Evolutionary conservation across 2,329 filamentous ascomycete genomes (phyloP).

Genomic region (Monosporascus sp.): DNA sequence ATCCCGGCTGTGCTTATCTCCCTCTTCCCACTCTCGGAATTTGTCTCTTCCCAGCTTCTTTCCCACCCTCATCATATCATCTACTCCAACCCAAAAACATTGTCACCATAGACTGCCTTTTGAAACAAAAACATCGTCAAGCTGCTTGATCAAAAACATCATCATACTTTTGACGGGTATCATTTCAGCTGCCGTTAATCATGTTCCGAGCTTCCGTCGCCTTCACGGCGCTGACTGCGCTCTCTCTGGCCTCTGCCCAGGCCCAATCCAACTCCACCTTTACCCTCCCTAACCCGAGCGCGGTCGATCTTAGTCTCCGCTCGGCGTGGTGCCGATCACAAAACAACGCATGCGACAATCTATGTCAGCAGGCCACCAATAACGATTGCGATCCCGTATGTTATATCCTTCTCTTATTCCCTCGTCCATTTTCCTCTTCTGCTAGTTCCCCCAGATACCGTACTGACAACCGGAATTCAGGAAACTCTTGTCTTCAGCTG

Average conservation of each 20-base stretch:
- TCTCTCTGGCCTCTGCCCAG: constrained; percentile 37
- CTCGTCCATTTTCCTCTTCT: neutral
- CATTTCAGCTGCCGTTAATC: constrained; percentile 2
- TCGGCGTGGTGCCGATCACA: constrained; percentile 49
- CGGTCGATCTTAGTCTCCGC: constrained; percentile 24
- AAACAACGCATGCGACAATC: constrained; percentile 42
- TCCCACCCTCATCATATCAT: neutral
- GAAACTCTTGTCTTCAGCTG: constrained; percentile 42
- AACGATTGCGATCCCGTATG: constrained; percentile 46
- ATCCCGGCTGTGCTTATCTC: neutral
- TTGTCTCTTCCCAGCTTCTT: too few species aligned
- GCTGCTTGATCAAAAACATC: constrained; percentile 4
- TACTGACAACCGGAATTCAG: constrained; percentile 23
- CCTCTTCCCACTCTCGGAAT: too few species aligned
- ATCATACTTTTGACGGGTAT: neutral
- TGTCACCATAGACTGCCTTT: neutral
- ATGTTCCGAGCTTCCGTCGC: constrained; percentile 29
- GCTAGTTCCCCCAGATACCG: neutral
- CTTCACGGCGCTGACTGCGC: constrained; percentile 39
- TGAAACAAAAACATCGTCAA: neutral
- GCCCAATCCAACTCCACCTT: constrained; percentile 36
- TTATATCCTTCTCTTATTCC: constrained; percentile 4
- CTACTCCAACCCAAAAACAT: neutral
- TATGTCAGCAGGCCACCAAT: constrained; percentile 36
- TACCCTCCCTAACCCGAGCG: constrained; percentile 34